Evolutionary conservation across 225 moss, liverwort and hornwort genomes (phyloP).

Genomic region (Physcomitrellopsis africana): DNA sequence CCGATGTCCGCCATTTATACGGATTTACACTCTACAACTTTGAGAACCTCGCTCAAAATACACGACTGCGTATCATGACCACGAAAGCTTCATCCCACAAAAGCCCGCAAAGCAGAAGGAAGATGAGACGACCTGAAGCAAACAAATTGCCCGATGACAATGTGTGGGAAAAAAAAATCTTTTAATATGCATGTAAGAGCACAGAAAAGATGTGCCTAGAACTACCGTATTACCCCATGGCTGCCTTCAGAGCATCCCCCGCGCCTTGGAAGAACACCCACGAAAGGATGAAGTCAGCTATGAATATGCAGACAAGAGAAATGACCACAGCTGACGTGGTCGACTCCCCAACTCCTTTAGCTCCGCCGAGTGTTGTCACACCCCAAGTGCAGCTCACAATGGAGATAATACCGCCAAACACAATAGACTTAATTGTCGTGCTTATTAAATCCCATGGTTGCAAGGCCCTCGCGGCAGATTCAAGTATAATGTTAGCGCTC

Average conservation of each 20-base stretch:
- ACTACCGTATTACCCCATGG: slow-evolving; percentile 81
- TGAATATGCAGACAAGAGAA: slow-evolving; percentile 97
- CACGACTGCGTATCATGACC: slow-evolving; percentile 5
- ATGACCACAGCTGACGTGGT: slow-evolving; percentile 99
- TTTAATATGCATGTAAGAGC: slow-evolving; percentile 21
- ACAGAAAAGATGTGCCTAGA: slow-evolving; percentile 38
- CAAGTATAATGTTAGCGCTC: slow-evolving; percentile 96
- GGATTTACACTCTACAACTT: background rate
- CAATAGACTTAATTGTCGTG: slow-evolving; percentile 87
- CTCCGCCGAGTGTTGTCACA: slow-evolving; percentile 91
- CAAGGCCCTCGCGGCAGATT: slow-evolving; percentile 95
- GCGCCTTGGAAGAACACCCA: slow-evolving; percentile 96
- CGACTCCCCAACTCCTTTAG: slow-evolving; percentile 99
- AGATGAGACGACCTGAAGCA: slow-evolving; percentile 12
- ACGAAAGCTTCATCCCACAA: slow-evolving; percentile 6
- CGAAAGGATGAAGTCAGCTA: slow-evolving; percentile 98
- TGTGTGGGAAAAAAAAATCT: background rate
- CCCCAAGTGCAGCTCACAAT: slow-evolving; percentile 99
- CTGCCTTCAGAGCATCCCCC: slow-evolving; percentile 97
- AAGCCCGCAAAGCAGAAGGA: slow-evolving; percentile 15
- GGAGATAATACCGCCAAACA: slow-evolving; percentile 96
- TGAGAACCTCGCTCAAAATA: slow-evolving; percentile 1
- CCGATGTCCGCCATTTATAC: background rate
- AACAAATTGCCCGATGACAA: slow-evolving; percentile 13
- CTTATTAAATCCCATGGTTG: slow-evolving; percentile 99